A percentile compares a stretch with the other conserved stretches of the same genome.
Conservation (phyloP, 177 flowering plant species). For the Vitis hybrid region DNA sequence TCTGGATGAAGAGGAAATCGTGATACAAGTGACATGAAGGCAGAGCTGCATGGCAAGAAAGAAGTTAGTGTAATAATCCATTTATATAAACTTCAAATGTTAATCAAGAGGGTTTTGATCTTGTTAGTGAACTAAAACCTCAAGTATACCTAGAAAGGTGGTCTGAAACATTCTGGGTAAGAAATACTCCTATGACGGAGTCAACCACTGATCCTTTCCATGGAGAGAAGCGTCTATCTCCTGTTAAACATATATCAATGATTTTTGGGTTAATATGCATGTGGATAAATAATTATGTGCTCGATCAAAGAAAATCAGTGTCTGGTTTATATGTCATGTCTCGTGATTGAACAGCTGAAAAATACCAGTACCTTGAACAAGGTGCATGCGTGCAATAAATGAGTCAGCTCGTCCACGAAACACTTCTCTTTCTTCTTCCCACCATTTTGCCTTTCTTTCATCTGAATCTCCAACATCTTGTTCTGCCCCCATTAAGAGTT, state of each 20-base stretch:
- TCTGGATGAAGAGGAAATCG: conserved; percentile 33
- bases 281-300: too few species aligned
- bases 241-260: conserved; percentile 20
- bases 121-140: neutral
- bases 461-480: conserved; percentile 23
- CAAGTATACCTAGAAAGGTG: conserved; percentile 48
- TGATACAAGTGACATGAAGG: conserved; percentile 52
- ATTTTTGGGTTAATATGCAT: neutral
- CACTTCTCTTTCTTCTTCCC: conserved; percentile 50
- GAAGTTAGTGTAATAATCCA: neutral
- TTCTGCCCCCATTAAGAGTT: conserved; percentile 51
- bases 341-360: too few species aligned
- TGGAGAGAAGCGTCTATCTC: conserved; percentile 46
- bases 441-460: conserved; percentile 41
- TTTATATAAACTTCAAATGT: neutral
- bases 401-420: conserved; percentile 46
- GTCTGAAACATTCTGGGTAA: conserved; percentile 63
- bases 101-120: neutral
- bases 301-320: too few species aligned
- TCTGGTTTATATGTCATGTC: too few species aligned
- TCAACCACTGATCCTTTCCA: conserved; percentile 65
- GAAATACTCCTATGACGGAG: conserved; percentile 52
- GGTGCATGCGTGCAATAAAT: conserved; percentile 55
- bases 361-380: conserved; percentile 42
- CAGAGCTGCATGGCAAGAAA: conserved; percentile 38